Evolutionary conservation across 1,284 basidiomycete species (phyloP).

Genomic region (Paramarasmius palmivorus): DNA sequence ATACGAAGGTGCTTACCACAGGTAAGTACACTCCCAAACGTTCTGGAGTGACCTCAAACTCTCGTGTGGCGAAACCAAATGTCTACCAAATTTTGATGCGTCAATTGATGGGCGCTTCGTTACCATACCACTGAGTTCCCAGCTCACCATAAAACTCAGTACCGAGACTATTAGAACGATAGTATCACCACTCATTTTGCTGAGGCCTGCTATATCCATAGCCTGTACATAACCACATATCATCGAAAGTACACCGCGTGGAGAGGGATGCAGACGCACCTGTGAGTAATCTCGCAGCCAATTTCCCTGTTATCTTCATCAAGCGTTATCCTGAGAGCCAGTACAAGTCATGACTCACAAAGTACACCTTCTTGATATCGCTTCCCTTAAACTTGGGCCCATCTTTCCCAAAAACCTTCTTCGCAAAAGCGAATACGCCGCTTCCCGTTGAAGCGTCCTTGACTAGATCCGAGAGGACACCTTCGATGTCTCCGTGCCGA

Average conservation of each 20-base stretch:
- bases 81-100: too few relatives aligned
- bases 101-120: too few relatives aligned
- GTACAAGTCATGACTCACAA: conserved; percentile 39
- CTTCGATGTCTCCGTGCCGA: conserved; percentile 76
- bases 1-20: conserved; percentile 23
- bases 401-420: conserved; percentile 44
- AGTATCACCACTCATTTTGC: conserved; percentile 62
- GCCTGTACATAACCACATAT: conserved; percentile 44
- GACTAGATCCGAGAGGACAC: conserved; percentile 54
- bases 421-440: conserved; percentile 49
- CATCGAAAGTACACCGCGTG: background rate
- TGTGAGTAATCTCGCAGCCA: conserved; percentile 67
- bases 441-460: conserved; percentile 53
- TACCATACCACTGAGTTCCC: too few relatives aligned
- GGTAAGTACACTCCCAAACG: conserved; percentile 84
- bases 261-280: conserved; percentile 27
- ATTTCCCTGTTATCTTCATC: conserved; percentile 46
- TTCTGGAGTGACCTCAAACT: conserved; percentile 83
- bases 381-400: conserved; percentile 60
- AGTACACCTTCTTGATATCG: conserved; percentile 67
- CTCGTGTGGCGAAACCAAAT: conserved; percentile 71
- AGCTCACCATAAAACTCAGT: conserved; percentile 64
- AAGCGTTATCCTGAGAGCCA: background rate
- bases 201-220: conserved; percentile 76
- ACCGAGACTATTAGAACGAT: conserved; percentile 75